Evolutionary conservation across 106 monocot species (phyloP).

Genomic region (Dactylorhiza incarnata): DNA sequence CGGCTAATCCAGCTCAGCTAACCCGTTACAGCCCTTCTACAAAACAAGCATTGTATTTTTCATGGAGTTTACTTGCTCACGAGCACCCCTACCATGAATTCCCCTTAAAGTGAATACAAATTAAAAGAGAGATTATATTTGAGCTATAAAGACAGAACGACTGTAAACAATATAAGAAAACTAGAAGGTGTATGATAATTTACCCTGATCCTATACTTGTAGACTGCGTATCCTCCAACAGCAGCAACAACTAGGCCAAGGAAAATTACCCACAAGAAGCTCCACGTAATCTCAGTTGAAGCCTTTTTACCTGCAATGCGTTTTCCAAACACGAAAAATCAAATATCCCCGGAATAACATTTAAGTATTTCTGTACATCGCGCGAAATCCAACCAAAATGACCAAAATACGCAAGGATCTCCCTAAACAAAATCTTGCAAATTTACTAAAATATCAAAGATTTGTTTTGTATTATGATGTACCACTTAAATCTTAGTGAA

Average conservation of each 20-base stretch:
- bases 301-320: constrained; percentile 51
- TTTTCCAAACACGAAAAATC: background rate
- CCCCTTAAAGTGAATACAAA: background rate
- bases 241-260: constrained; percentile 54
- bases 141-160: background rate
- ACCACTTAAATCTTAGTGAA: too few species aligned
- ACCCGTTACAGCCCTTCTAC: too few species aligned
- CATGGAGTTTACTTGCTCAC: too few species aligned
- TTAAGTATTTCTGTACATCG: too few species aligned
- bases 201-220: constrained; percentile 87
- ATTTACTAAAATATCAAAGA: too few species aligned
- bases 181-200: constrained; percentile 1
- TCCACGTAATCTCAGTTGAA: constrained; percentile 46
- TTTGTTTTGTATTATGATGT: too few species aligned
- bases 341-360: too few species aligned
- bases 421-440: too few species aligned
- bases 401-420: too few species aligned
- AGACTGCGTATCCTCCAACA: constrained; percentile 65
- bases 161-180: background rate
- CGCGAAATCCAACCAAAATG: too few species aligned
- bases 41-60: too few species aligned
- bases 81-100: background rate
- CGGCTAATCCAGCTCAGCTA: too few species aligned
- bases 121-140: background rate
- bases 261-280: constrained; percentile 82